These are phyloP conservation scores for Strobilomyces confusus DNA, from an alignment of 768 basidiomycete genomes.

Conservation along the genomic window DNA sequence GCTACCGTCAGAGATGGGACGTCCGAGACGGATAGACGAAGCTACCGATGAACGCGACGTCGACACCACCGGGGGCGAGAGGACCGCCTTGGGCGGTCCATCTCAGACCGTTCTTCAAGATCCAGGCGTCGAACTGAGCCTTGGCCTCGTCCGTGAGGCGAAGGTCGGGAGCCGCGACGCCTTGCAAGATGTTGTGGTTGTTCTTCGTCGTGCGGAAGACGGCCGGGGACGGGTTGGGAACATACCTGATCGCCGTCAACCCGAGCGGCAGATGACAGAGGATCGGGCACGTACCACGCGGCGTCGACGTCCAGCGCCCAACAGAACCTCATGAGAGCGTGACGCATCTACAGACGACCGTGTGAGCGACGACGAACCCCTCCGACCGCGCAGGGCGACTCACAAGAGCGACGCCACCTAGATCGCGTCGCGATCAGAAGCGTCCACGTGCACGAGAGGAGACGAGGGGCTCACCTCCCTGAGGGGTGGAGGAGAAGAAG, in stretches of 20 bases:
- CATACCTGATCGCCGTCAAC: constrained; percentile 63
- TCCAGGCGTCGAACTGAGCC: constrained; percentile 82
- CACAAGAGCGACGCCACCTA: constrained; percentile 91
- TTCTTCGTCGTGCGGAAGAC: constrained; percentile 94
- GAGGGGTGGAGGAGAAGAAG: constrained; percentile 94
- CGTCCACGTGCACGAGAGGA: constrained; percentile 1
- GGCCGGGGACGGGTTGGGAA: constrained; percentile 81
- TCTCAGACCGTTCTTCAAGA: constrained; percentile 80
- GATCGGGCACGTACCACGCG: constrained; percentile 59
- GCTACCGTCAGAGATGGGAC: constrained; percentile 7
- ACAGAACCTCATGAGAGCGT: constrained; percentile 87
- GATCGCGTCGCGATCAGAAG: constrained; percentile 26
- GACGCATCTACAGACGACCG: constrained; percentile 67
- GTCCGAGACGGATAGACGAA: neutral
- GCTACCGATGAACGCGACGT: constrained; percentile 84
- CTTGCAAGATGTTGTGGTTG: constrained; percentile 95
- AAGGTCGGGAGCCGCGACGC: constrained; percentile 75
- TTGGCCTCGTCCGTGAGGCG: constrained; percentile 78
- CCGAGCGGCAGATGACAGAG: constrained; percentile 4
- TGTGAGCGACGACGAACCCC: constrained; percentile 9
- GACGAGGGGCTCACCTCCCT: constrained; percentile 70
- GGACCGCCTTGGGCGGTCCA: constrained; percentile 89
- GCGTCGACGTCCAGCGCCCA: constrained; percentile 73
- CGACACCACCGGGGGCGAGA: constrained; percentile 74
- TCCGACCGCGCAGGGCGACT: constrained; percentile 31